Evolutionary conservation across 352 stramenopile genomes (phyloP), one percentile per base, ranked within the genome.

Genomic region (Sclerospora graminicola): DNA sequence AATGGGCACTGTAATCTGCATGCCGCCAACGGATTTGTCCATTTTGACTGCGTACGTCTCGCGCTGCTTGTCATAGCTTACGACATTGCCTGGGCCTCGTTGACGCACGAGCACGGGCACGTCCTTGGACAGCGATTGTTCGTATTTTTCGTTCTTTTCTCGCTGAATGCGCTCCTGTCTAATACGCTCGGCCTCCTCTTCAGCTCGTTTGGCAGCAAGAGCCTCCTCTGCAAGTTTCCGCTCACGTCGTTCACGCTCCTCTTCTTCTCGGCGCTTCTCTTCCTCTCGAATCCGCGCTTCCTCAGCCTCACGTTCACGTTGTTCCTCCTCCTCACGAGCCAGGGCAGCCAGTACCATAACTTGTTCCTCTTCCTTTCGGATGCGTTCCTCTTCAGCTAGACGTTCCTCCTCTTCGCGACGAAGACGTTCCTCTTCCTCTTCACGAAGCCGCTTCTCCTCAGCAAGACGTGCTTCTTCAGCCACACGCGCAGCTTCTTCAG

Each of bases 61-160:
- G 11, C 62, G 56, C n/a, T 89, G 54, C 49, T 82, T 77, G 56
- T 92, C 69, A 55, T 92, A 92, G 49, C 67, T 71, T 20, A 89
- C 58, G 11, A 92, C 56, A 26, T 74, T 75, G 26, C 77, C 81
- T 0, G 70, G 71, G 15, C 78, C 81, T 51, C 81, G 76, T 42
- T 77, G 60, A 38, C 58, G 79, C 41, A 92, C 78, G 11, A 89
- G 34, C 45, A 92, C 78, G n/a, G 81, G 81, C 38, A 92, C 81
- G 46, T 92, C 78, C 59, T 86, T 89, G 27, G 71, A 86, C 21
- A 90, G 51, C 26, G 81, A 92, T 45, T 89, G 75, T 52, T 89
- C 78, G 45, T 92, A 92, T 55, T 86, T 85, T 21, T 82, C 78
- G 16, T 68, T 74, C 60, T 86, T 73, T 45, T 85, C 70, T 30